Evolutionary conservation across 768 basidiomycete species (phyloP), one percentile per base, ranked within the genome.

Genomic region (Lentinula sp.): DNA sequence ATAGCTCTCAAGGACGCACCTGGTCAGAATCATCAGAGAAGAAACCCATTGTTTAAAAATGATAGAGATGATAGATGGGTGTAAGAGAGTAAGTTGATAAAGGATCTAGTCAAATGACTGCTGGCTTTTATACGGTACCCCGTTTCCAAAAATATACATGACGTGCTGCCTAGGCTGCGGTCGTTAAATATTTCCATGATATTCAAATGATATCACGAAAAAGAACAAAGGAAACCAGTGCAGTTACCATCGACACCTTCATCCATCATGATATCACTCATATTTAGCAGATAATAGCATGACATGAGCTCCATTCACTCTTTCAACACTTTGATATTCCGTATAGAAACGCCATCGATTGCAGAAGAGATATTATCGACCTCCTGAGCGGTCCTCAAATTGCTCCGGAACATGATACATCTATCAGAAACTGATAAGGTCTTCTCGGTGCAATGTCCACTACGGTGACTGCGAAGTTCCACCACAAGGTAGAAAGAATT

Each of bases 1-100:
- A 23, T 13, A 15, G 37, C 8, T 13, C 0, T 6, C 8, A 15
- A 28, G n/a, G 41, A 43, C 39, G 3, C 15, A 56, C 55, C 23
- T 56, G 55, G 36, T 52, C 41, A 39, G 68, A 68, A 41, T 66
- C 63, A 49, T 52, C 18, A 49, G 28, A 42, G 61, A 68, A 70
- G 37, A 62, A 63, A 48, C 63, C 65, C 65, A 68, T 66, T 16
- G n/a, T 65, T 46, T 50, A 28, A 57, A 39, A 12, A 55, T 43
- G 13, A n/a, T 61, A 36, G 41, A 8, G 33, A 36, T 15, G 12
- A 35, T 56, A 20, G 59, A 61, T 39, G 59, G 59, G 15, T 7
- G 51, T 37, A 50, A n/a, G 12, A 54, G 50, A 23, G 15, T 7
- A 36, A 15, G 37, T 23, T 18, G 48, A 52, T 28, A 4, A 12